Evolutionary conservation across 2,329 filamentous ascomycete species (phyloP).

Genomic region (Alternaria sp.): DNA sequence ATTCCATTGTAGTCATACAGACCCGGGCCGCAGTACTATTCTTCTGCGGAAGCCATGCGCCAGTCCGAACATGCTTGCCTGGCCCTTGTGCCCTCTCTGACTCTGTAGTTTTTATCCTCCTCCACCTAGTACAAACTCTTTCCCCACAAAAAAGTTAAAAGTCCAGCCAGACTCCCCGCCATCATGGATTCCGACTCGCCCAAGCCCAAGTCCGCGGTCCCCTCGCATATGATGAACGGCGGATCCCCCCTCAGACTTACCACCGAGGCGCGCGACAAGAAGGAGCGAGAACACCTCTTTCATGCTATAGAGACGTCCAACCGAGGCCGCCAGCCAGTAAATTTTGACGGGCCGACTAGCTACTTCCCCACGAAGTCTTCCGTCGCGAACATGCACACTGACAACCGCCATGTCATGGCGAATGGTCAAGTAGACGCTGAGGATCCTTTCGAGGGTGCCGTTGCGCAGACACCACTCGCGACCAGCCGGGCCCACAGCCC

Average conservation of each 20-base stretch:
- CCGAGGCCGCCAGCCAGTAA: conserved; percentile 56
- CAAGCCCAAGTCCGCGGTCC: conserved; percentile 62
- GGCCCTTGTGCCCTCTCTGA: conserved; percentile 21
- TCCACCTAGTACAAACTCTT: not conserved
- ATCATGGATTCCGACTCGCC: conserved; percentile 55
- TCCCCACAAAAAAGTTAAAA: conserved; percentile 2
- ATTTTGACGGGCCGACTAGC: conserved; percentile 51
- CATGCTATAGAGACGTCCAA: conserved; percentile 68
- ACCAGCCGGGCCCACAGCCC: conserved; percentile 62
- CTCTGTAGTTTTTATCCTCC: conserved; percentile 9
- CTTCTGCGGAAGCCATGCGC: conserved; percentile 24
- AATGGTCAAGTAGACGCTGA: conserved; percentile 53
- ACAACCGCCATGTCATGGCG: conserved; percentile 28
- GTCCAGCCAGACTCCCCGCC: conserved; percentile 16
- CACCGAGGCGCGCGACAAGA: conserved; percentile 57
- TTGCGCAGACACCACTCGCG: conserved; percentile 60
- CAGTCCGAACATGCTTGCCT: conserved; percentile 15
- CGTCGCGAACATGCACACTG: conserved; percentile 20
- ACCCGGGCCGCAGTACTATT: conserved; percentile 10
- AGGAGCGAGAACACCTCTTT: conserved; percentile 65
- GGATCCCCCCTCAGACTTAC: conserved; percentile 59
- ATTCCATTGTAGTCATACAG: conserved; percentile 26
- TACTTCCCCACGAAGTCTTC: conserved; percentile 39
- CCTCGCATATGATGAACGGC: conserved; percentile 66
- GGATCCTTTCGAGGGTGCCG: conserved; percentile 62